phyloP scores from a whole-genome alignment of 495 filamentous ascomycete species.

The Podospora appendiculata region DNA sequence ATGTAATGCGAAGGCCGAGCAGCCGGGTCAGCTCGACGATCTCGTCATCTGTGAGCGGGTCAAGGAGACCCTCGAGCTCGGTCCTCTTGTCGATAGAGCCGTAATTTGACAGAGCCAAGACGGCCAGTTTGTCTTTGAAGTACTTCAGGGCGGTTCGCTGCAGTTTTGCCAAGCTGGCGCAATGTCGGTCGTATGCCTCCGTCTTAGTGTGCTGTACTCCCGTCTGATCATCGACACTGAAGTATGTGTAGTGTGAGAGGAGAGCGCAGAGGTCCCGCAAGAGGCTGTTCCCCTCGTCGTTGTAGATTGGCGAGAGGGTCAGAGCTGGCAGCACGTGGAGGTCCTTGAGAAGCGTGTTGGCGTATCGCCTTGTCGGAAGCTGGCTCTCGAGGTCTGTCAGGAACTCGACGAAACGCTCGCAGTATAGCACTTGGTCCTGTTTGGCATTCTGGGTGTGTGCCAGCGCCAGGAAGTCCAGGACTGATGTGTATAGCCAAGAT shows the following conservation, averaged over 20 bases:
- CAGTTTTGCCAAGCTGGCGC: slow-evolving; percentile 63
- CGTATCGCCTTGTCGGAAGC: slow-evolving; percentile 86
- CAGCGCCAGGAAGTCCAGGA: slow-evolving; percentile 72
- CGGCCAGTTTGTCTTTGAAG: slow-evolving; percentile 84
- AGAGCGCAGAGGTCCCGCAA: slow-evolving; percentile 75
- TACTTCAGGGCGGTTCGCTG: slow-evolving; percentile 75
- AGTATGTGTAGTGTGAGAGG: slow-evolving; percentile 76
- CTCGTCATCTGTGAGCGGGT: slow-evolving; percentile 63
- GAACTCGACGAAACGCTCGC: slow-evolving; percentile 88
- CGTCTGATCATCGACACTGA: slow-evolving; percentile 86
- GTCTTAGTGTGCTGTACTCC: slow-evolving; percentile 63
- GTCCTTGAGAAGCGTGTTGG: slow-evolving; percentile 87
- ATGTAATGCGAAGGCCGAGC: slow-evolving; percentile 71
- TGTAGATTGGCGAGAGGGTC: slow-evolving; percentile 69
- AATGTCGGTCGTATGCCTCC: slow-evolving; percentile 75
- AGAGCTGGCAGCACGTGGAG: slow-evolving; percentile 81
- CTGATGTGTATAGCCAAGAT: slow-evolving; percentile 83
- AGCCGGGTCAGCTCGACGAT: slow-evolving; percentile 57
- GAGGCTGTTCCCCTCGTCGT: slow-evolving; percentile 63
- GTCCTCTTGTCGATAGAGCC: slow-evolving; percentile 71
- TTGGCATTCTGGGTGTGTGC: slow-evolving; percentile 52
- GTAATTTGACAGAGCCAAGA: slow-evolving; percentile 88
- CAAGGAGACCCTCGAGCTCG: slow-evolving; percentile 73
- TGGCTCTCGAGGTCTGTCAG: slow-evolving; percentile 88
- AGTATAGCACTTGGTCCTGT: slow-evolving; percentile 68